These are phyloP conservation scores for Fraxinus sp. DNA, from an alignment of 305 asterid genomes.

Conservation along the genomic window DNA sequence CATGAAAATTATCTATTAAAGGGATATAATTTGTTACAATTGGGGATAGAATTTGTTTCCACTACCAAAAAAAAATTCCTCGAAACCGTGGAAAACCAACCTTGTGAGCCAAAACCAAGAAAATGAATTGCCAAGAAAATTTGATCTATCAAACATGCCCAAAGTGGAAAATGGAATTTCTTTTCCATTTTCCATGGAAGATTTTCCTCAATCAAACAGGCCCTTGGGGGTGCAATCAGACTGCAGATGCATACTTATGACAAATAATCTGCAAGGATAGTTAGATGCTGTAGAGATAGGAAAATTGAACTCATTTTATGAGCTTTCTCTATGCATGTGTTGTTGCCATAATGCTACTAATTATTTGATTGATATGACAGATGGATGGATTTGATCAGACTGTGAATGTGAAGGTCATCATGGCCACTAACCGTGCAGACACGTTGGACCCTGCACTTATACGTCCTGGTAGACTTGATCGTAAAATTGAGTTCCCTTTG, in stretches of 20 bases:
- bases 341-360: background rate
- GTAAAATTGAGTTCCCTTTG: slow-evolving; percentile 88
- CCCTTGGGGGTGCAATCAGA: background rate
- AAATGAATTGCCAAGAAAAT: no score
- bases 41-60: no score
- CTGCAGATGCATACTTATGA: background rate
- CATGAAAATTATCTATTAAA: no score
- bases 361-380: slow-evolving; percentile 28
- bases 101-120: no score
- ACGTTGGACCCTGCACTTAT: slow-evolving; percentile 94
- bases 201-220: no score
- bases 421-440: slow-evolving; percentile 92
- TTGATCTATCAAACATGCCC: no score
- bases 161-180: no score
- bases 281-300: background rate
- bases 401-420: slow-evolving; percentile 84
- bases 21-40: no score
- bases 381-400: slow-evolving; percentile 96
- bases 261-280: background rate
- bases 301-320: background rate
- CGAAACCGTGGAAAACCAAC: no score
- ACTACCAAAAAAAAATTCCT: no score
- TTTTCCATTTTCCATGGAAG: no score
- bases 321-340: background rate
- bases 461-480: slow-evolving; percentile 95